A percentile compares a stretch with the other conserved stretches of the same genome.
Conservation (phyloP, 2,329 filamentous ascomycete genomes). For the Colletotrichum theobromicola region DNA sequence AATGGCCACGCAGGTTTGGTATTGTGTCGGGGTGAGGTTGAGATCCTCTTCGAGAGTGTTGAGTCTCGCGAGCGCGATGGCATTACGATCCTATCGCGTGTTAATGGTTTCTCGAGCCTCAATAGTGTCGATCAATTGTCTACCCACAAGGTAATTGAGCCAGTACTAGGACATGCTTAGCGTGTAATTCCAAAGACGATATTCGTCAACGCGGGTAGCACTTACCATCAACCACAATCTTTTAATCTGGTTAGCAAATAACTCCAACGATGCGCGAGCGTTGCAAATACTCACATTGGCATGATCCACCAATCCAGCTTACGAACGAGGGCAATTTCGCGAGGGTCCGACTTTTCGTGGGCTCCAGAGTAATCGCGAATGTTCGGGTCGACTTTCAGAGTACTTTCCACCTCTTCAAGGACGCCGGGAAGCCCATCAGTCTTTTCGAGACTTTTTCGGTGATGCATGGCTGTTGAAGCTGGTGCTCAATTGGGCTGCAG, state of each 20-base stretch:
- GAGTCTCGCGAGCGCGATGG: constrained; percentile 62
- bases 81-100: constrained; percentile 44
- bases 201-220: accelerated
- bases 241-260: accelerated
- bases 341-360: constrained; percentile 42
- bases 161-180: not conserved
- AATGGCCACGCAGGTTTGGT: constrained; percentile 14
- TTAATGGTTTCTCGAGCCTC: accelerated
- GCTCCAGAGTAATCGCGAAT: constrained; percentile 40
- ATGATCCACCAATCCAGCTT: constrained; percentile 45
- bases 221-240: constrained; percentile 6
- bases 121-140: constrained; percentile 7
- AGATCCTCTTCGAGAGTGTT: constrained; percentile 60
- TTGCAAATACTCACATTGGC: constrained; percentile 14
- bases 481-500: accelerated
- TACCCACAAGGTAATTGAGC: constrained; percentile 37
- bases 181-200: not conserved
- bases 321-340: constrained; percentile 42
- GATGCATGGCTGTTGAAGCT: not conserved
- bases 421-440: not conserved
- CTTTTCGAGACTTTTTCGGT: not conserved
- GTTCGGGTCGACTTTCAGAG: not conserved
- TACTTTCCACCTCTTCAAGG: not conserved
- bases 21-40: constrained; percentile 40
- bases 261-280: not conserved